Evolutionary conservation across 2,329 filamentous ascomycete genomes (phyloP).

Genomic region (Fonsecaea erecta): DNA sequence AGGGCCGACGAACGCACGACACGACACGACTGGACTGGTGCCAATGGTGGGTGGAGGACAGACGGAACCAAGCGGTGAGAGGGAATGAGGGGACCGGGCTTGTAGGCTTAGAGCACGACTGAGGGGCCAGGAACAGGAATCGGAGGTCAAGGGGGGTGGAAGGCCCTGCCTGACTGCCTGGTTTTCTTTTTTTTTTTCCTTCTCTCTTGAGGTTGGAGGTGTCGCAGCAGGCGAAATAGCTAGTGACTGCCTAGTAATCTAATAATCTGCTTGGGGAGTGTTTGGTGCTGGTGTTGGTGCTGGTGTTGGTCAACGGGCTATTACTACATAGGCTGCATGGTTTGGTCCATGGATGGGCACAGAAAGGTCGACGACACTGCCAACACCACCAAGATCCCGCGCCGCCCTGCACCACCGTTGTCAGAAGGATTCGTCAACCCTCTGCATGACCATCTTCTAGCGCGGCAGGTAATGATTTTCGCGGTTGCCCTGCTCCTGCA

Average conservation of each 20-base stretch:
- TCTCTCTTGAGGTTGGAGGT: neutral
- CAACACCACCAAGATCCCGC: neutral
- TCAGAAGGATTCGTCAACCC: constrained; percentile 5
- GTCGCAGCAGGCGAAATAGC: constrained; percentile 17
- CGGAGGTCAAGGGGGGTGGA: neutral
- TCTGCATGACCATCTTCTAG: neutral
- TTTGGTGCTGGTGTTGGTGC: neutral
- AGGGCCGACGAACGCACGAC: constrained; percentile 5
- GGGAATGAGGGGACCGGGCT: constrained; percentile 12
- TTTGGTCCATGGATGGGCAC: neutral
- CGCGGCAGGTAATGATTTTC: constrained; percentile 12
- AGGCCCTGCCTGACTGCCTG: neutral
- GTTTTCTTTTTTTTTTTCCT: neutral
- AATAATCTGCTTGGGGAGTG: too few species aligned
- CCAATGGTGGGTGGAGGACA: constrained; percentile 4
- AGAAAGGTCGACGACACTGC: neutral
- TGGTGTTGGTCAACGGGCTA: neutral
- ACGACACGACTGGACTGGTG: neutral
- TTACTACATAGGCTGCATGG: neutral
- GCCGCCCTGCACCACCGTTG: neutral
- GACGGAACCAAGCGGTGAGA: constrained; percentile 19
- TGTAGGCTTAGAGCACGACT: neutral
- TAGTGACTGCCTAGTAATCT: neutral
- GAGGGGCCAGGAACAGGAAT: constrained; percentile 15
- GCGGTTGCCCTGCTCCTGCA: constrained; percentile 11